Conservation (phyloP, 208 protist species). For the Trypanosoma mega region DNA sequence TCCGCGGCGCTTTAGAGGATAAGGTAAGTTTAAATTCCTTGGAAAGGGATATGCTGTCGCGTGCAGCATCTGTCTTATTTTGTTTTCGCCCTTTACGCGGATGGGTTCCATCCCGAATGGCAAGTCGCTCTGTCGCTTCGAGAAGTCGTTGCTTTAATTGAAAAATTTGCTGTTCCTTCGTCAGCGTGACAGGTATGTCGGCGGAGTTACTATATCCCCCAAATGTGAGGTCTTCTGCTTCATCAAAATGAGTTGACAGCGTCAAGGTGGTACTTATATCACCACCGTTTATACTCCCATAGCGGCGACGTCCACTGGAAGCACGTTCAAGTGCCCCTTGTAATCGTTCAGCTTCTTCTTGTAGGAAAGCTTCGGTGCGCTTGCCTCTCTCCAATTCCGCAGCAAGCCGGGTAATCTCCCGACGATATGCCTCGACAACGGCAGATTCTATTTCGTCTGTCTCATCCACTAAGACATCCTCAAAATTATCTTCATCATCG, state of each 20-base stretch:
- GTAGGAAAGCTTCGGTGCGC: conserved; percentile 28
- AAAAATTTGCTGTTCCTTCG: conserved; percentile 86
- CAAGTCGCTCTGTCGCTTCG: conserved; percentile 56
- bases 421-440: conserved; percentile 38
- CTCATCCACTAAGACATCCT: conserved; percentile 40
- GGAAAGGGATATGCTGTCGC: too few relatives aligned
- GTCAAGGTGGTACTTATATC: not conserved
- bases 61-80: not conserved
- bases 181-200: conserved; percentile 37
- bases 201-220: not conserved
- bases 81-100: not conserved
- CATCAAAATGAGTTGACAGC: not conserved
- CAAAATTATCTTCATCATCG: conserved; percentile 25
- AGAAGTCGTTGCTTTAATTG: conserved; percentile 77
- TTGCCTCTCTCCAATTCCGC: conserved; percentile 53
- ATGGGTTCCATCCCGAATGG: not conserved
- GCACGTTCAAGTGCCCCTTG: not conserved
- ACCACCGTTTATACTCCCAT: not conserved
- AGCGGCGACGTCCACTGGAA: too few relatives aligned
- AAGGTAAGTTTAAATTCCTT: too few relatives aligned
- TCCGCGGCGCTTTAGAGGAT: too few relatives aligned
- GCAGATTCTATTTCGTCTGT: conserved; percentile 33
- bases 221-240: too few relatives aligned
- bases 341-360: conserved; percentile 43
- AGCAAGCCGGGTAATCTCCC: conserved; percentile 56